A percentile compares a stretch with the other conserved stretches of the same genome.
Conservation (phyloP, 352 stramenopile genomes). For the Plasmopara viticola region DNA sequence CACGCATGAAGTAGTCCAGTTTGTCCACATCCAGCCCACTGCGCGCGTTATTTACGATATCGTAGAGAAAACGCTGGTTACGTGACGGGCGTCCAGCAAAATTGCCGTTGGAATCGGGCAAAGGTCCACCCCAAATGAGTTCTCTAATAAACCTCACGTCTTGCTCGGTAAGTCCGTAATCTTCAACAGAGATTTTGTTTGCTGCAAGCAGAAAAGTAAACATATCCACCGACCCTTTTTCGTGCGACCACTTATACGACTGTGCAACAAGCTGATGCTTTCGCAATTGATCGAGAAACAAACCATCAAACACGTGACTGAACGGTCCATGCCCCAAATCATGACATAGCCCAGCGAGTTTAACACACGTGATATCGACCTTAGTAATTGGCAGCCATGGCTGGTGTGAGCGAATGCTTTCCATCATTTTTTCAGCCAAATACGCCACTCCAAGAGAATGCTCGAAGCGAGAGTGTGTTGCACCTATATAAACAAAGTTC, state of each 20-base stretch:
- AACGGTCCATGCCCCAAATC: slow-evolving; percentile 76
- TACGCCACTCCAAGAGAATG: slow-evolving; percentile 93
- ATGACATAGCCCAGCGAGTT: slow-evolving; percentile 77
- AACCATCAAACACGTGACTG: slow-evolving; percentile 76
- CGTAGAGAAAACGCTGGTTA: slow-evolving; percentile 72
- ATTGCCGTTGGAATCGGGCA: slow-evolving; percentile 27
- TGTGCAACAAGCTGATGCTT: slow-evolving; percentile 26
- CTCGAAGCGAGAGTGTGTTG: slow-evolving; percentile 75
- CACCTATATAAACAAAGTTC: slow-evolving; percentile 85
- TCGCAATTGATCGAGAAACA: slow-evolving; percentile 57
- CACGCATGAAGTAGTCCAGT: slow-evolving; percentile 87
- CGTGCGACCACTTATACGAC: slow-evolving; percentile 40
- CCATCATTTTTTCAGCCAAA: slow-evolving; percentile 86
- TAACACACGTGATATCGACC: slow-evolving; percentile 60
- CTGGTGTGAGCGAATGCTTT: slow-evolving; percentile 73
- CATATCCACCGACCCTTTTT: slow-evolving; percentile 50
- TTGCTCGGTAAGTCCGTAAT: slow-evolving; percentile 41
- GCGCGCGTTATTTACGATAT: slow-evolving; percentile 85
- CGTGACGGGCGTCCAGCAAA: slow-evolving; percentile 36
- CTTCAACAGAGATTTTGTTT: slow-evolving; percentile 49
- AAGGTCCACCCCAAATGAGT: slow-evolving; percentile 58
- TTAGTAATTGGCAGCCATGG: slow-evolving; percentile 84
- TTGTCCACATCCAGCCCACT: slow-evolving; percentile 88
- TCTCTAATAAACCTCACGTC: slow-evolving; percentile 78
- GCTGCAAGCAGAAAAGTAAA: slow-evolving; percentile 51